Conservation (phyloP, 2,329 filamentous ascomycete genomes). For the Tolypocladium endophyticum region DNA sequence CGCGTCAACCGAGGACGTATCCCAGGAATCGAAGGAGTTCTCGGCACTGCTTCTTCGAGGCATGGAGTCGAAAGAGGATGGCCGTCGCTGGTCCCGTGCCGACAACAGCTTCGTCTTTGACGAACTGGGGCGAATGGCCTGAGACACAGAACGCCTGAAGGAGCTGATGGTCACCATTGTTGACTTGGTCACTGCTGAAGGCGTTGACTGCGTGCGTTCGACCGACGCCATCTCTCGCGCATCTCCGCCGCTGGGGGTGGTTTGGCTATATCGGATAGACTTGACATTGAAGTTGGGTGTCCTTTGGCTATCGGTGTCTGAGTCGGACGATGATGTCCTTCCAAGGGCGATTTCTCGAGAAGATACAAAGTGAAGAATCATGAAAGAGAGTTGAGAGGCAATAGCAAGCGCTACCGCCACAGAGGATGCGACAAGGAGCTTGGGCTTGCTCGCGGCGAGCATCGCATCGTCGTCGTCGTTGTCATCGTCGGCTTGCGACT, state of each 20-base stretch:
- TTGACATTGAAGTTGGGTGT: constrained; percentile 28
- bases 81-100: constrained; percentile 28
- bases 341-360: constrained; percentile 17
- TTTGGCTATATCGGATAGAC: constrained; percentile 40
- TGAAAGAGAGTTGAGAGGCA: constrained; percentile 36
- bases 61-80: constrained; percentile 37
- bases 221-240: constrained; percentile 21
- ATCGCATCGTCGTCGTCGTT: constrained; percentile 2
- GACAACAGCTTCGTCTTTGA: constrained; percentile 46
- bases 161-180: constrained; percentile 13
- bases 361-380: constrained; percentile 32
- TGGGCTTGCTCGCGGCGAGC: constrained; percentile 9
- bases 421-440: constrained; percentile 32
- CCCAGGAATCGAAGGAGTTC: constrained; percentile 68
- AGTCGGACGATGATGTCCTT: constrained; percentile 14
- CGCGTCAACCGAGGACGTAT: constrained; percentile 56
- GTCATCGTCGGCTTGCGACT: constrained; percentile 5
- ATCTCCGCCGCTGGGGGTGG: constrained; percentile 22
- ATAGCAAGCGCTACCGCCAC: constrained; percentile 35
- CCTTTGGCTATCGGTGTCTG: constrained; percentile 12
- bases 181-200: constrained; percentile 24
- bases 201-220: constrained; percentile 29
- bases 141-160: constrained; percentile 29
- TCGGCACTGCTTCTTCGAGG: constrained; percentile 27
- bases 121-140: constrained; percentile 41